Conservation (phyloP, 2,329 filamentous ascomycete species). For the Periconia digitata region DNA sequence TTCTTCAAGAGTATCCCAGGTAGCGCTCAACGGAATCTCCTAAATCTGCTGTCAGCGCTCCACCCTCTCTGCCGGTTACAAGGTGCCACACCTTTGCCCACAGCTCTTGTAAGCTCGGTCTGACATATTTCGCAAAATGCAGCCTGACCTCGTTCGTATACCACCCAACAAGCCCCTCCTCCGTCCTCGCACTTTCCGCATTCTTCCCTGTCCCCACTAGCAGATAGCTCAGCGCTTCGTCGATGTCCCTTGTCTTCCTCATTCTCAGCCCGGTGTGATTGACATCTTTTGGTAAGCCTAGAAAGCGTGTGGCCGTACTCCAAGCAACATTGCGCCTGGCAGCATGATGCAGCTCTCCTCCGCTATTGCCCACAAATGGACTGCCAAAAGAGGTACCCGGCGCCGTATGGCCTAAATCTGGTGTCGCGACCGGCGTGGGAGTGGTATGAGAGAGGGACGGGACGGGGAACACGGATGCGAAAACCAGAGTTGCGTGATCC, state of each 20-base stretch:
- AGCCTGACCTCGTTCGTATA: conserved; percentile 47
- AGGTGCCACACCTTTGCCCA: conserved; percentile 27
- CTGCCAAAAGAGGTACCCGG: conserved; percentile 46
- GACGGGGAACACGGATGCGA: conserved; percentile 50
- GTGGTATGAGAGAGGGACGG: conserved; percentile 45
- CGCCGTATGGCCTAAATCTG: conserved; percentile 44
- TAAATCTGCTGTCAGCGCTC: conserved; percentile 7
- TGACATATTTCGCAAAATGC: conserved; percentile 44
- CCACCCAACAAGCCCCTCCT: conserved; percentile 46
- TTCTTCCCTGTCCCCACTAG: conserved; percentile 36
- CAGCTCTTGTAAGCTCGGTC: conserved; percentile 26
- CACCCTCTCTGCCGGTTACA: conserved; percentile 21
- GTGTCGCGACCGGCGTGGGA: conserved; percentile 48
- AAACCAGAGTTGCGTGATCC: conserved; percentile 40
- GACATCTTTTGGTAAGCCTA: conserved; percentile 38
- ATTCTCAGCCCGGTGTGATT: conserved; percentile 16
- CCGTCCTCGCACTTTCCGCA: conserved; percentile 20
- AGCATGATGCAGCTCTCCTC: conserved; percentile 36
- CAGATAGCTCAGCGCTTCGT: conserved; percentile 41
- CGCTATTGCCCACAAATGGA: conserved; percentile 26
- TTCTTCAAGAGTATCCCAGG: conserved; percentile 36
- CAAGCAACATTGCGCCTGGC: conserved; percentile 46
- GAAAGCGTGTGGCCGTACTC: conserved; percentile 50
- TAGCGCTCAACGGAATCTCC: conserved; percentile 25
- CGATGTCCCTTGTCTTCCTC: conserved; percentile 31